Conservation (phyloP, 2,329 filamentous ascomycete species). For the Zarea fungicola region DNA sequence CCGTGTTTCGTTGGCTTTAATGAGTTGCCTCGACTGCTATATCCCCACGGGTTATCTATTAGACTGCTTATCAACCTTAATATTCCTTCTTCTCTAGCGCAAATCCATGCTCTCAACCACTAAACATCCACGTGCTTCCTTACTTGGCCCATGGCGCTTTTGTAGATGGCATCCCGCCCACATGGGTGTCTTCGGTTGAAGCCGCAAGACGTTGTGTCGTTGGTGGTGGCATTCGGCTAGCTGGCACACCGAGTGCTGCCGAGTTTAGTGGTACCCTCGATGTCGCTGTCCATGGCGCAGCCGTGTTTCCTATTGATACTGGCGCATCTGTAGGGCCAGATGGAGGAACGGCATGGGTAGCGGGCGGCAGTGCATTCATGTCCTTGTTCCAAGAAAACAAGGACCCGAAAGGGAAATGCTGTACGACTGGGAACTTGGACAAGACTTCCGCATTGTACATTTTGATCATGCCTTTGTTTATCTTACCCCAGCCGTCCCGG, state of each 20-base stretch:
- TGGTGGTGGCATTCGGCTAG: conserved; percentile 2
- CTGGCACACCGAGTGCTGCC: not conserved
- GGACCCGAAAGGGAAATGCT: conserved; percentile 83
- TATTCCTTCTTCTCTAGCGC: not conserved
- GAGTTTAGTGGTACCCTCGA: conserved; percentile 30
- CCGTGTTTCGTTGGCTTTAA: conserved; percentile 7
- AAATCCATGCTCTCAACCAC: not conserved
- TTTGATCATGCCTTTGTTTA: conserved; percentile 99
- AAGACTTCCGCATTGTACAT: conserved; percentile 98
- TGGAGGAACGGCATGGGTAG: conserved; percentile 27
- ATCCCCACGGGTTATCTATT: conserved; percentile 6
- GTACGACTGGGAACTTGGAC: conserved; percentile 96
- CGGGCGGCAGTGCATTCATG: conserved; percentile 48
- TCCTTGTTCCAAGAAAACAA: conserved; percentile 73
- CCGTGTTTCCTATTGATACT: conserved; percentile 12
- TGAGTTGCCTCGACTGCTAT: conserved; percentile 8
- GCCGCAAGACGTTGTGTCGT: not conserved
- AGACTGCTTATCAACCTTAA: not conserved
- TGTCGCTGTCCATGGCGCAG: conserved; percentile 34
- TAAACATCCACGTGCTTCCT: conserved; percentile 3
- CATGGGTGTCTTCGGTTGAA: not conserved
- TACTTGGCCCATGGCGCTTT: conserved; percentile 44
- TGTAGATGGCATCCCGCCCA: conserved; percentile 21
- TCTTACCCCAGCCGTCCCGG: conserved; percentile 92
- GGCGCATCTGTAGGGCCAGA: conserved; percentile 39